Conservation (phyloP, 2,329 filamentous ascomycete genomes). For the Polychaeton citri region DNA sequence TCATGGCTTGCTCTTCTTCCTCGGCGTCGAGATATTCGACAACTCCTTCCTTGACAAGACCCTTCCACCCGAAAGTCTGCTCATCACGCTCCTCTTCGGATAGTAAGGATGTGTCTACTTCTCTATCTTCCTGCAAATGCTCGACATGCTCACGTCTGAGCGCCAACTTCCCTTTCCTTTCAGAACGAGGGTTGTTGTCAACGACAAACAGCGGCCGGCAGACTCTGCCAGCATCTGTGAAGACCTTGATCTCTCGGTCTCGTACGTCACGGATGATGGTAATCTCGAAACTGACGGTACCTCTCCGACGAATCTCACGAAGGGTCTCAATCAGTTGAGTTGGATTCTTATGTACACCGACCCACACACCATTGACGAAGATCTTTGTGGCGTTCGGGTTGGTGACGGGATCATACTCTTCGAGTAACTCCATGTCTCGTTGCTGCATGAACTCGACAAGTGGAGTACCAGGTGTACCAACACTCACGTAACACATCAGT, state of each 20-base stretch:
- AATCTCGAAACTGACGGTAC: constrained; percentile 80
- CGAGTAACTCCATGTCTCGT: constrained; percentile 87
- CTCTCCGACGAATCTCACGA: constrained; percentile 42
- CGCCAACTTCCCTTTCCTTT: constrained; percentile 63
- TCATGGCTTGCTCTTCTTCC: constrained; percentile 98
- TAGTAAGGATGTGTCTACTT: constrained; percentile 45
- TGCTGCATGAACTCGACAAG: constrained; percentile 94
- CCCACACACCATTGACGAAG: constrained; percentile 97
- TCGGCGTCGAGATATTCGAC: constrained; percentile 96
- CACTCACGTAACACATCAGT: constrained; percentile 96
- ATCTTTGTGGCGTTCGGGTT: constrained; percentile 93
- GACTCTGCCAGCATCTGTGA: constrained; percentile 90
- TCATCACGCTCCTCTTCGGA: constrained; percentile 44
- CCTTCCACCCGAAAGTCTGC: constrained; percentile 72
- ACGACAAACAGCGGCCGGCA: constrained; percentile 90
- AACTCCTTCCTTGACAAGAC: constrained; percentile 68
- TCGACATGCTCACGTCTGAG: constrained; percentile 74
- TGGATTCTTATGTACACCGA: constrained; percentile 84
- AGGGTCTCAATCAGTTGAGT: constrained; percentile 58
- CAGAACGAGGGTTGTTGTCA: constrained; percentile 65
- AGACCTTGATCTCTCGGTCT: constrained; percentile 96
- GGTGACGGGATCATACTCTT: constrained; percentile 58
- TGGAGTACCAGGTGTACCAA: constrained; percentile 80
- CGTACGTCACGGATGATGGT: constrained; percentile 92
- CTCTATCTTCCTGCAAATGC: constrained; percentile 60